A percentile compares a stretch with the other conserved stretches of the same genome.
Conservation (phyloP, 169 alveolate genomes). For the Cryptosporidium parvum region DNA sequence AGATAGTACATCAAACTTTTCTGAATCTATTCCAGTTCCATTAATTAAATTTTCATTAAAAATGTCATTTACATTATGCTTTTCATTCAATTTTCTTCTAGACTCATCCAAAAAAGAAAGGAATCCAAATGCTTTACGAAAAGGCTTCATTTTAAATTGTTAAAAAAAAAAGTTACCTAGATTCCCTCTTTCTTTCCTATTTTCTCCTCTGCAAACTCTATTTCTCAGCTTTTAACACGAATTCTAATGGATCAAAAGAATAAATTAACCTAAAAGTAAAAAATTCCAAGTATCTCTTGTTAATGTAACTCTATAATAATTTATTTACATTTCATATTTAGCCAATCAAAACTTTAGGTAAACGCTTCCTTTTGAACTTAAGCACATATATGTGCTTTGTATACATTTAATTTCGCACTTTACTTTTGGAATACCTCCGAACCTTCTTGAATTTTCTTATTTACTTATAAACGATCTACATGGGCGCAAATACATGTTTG, state of each 20-base stretch:
- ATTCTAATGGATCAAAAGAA: not conserved
- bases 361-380: not conserved
- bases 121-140: not conserved
- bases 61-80: not conserved
- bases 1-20: not conserved
- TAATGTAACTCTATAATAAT: not conserved
- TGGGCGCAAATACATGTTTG: conserved; percentile 31
- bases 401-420: not conserved
- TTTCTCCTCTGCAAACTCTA: not conserved
- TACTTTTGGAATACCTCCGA: not conserved
- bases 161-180: not conserved
- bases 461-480: conserved; percentile 44
- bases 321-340: not conserved
- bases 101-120: not conserved
- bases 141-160: not conserved
- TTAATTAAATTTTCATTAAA: not conserved
- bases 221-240: not conserved
- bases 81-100: not conserved
- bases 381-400: not conserved
- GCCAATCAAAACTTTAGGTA: not conserved
- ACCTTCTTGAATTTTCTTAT: conserved; percentile 39
- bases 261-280: not conserved
- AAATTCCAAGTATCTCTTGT: not conserved
- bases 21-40: not conserved
- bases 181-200: not conserved